Conservation (phyloP, 495 filamentous ascomycete species). For the Collariella sp. region DNA sequence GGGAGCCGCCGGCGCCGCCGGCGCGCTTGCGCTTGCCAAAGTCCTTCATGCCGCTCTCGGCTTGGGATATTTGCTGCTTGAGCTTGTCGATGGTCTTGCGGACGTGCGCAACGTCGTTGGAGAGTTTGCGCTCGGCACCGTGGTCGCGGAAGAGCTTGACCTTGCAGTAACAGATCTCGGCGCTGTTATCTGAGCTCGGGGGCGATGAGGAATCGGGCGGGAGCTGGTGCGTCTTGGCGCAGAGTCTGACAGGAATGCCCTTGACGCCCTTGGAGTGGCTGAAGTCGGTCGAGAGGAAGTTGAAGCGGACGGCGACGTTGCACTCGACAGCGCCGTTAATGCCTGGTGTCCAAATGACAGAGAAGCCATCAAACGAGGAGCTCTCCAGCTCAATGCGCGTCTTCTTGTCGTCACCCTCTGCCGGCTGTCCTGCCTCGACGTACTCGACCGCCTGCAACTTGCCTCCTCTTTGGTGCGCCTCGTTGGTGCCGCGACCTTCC, state of each 20-base stretch:
- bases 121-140: conserved; percentile 88
- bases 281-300: conserved; percentile 96
- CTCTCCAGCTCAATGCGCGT: conserved; percentile 71
- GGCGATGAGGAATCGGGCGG: conserved; percentile 39
- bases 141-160: conserved; percentile 96
- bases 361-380: conserved; percentile 86
- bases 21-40: conserved; percentile 80
- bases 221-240: conserved; percentile 73
- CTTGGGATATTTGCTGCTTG: conserved; percentile 80
- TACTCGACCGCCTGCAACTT: conserved; percentile 89
- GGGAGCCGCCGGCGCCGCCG: conserved; percentile 48
- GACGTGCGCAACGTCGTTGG: conserved; percentile 87
- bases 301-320: conserved; percentile 82
- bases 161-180: conserved; percentile 86
- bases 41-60: conserved; percentile 80
- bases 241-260: conserved; percentile 85
- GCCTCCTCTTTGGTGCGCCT: conserved; percentile 80
- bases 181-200: conserved; percentile 24
- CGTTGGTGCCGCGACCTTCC: conserved; percentile 77
- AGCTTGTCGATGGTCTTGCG: conserved; percentile 93
- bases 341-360: conserved; percentile 74
- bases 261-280: conserved; percentile 98
- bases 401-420: conserved; percentile 58
- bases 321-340: conserved; percentile 57
- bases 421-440: conserved; percentile 66